These are phyloP conservation scores for Rhodosporidiobolus odoratus DNA, from an alignment of 768 basidiomycete species.

Conservation along the genomic window DNA sequence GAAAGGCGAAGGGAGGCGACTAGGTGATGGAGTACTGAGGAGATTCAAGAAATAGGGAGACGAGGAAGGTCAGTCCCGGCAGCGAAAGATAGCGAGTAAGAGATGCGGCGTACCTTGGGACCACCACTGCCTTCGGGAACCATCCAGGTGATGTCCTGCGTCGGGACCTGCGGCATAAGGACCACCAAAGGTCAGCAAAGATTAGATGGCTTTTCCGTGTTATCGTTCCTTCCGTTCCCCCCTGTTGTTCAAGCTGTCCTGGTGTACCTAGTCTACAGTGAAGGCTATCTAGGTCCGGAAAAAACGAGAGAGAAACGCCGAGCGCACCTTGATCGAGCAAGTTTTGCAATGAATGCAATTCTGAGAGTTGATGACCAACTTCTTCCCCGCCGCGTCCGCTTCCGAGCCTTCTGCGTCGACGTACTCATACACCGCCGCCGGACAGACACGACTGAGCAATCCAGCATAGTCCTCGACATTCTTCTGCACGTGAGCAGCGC, in stretches of 20 bases:
- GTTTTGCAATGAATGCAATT: slow-evolving; percentile 56
- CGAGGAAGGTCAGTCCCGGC: no score
- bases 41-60: no score
- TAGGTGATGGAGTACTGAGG: no score
- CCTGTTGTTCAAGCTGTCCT: no score
- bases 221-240: background rate
- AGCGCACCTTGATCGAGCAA: slow-evolving; percentile 72
- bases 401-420: slow-evolving; percentile 66
- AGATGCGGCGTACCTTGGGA: slow-evolving; percentile 55
- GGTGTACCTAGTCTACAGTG: background rate
- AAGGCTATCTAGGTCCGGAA: background rate
- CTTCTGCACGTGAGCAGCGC: slow-evolving; percentile 63
- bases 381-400: slow-evolving; percentile 60
- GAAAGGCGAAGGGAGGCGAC: background rate
- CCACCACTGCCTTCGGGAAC: slow-evolving; percentile 96
- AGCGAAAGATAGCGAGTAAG: background rate
- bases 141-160: slow-evolving; percentile 94
- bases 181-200: background rate
- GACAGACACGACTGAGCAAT: slow-evolving; percentile 80
- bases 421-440: slow-evolving; percentile 96
- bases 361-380: slow-evolving; percentile 92
- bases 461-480: slow-evolving; percentile 81
- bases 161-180: slow-evolving; percentile 52
- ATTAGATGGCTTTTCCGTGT: background rate
- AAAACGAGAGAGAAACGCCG: background rate